Percentiles rank a stretch among this genome's conserved stretches.
Conservation (phyloP, 2,329 filamentous ascomycete species). For the Chrysoporthe puriensis region DNA sequence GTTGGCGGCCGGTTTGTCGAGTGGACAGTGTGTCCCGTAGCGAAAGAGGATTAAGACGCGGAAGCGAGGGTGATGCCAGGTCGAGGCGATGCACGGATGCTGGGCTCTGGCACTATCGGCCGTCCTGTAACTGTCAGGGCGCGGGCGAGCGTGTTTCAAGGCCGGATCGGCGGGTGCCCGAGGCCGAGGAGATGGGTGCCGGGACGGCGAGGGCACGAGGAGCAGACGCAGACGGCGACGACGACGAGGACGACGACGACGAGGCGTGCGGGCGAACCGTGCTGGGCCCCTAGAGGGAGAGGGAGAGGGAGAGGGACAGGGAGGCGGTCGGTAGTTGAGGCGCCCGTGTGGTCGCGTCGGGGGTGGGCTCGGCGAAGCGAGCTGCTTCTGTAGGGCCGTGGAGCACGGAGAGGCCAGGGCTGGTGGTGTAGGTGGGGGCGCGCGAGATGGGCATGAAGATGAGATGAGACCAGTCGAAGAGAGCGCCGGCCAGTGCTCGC, state of each 20-base stretch:
- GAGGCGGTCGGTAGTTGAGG: not conserved
- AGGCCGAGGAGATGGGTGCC: not conserved
- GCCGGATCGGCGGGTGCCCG: conserved; percentile 12
- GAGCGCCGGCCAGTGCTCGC: not conserved
- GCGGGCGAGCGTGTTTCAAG: conserved; percentile 10
- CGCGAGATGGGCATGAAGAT: not conserved
- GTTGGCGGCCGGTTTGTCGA: not conserved
- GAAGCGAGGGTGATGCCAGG: not conserved
- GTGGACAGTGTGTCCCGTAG: not conserved
- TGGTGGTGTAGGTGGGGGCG: not conserved
- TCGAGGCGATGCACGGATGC: not conserved
- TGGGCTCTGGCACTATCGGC: not conserved
- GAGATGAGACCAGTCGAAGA: not conserved
- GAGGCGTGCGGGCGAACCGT: too few species aligned
- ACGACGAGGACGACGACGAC: not conserved
- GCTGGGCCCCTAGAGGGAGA: not conserved
- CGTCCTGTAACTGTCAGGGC: not conserved
- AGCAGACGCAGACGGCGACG: not conserved
- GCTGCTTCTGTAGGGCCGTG: not conserved
- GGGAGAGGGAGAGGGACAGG: not conserved
- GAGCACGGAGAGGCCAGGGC: conserved; percentile 1
- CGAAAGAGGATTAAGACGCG: not conserved
- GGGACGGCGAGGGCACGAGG: not conserved
- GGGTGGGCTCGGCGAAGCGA: not conserved
- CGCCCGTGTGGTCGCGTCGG: not conserved